phyloP scores from a whole-genome alignment of 2,329 filamentous ascomycete genomes.

The Calycina marina region DNA sequence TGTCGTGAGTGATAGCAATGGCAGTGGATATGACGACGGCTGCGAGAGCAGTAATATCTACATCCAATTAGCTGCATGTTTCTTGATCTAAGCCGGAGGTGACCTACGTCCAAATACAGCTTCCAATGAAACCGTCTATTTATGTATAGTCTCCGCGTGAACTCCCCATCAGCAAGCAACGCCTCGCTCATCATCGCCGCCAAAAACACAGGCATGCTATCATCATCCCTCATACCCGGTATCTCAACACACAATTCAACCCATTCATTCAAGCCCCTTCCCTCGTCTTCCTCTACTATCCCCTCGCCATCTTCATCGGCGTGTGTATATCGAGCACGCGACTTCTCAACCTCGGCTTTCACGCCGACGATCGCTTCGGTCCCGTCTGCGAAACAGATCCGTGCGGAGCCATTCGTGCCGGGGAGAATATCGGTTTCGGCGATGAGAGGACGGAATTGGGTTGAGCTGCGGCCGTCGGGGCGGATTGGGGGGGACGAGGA shows the following conservation, averaged over 20 bases:
- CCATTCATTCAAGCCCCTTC: conserved; percentile 48
- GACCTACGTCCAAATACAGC: conserved; percentile 77
- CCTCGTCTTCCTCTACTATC: conserved; percentile 18
- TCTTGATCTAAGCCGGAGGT: background rate
- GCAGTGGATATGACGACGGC: conserved; percentile 82
- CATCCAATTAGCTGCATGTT: conserved; percentile 3
- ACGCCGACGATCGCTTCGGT: conserved; percentile 92
- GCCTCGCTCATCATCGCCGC: conserved; percentile 81
- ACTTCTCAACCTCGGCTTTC: conserved; percentile 86
- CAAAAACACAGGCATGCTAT: conserved; percentile 75
- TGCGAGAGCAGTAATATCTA: conserved; percentile 89
- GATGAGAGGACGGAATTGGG: conserved; percentile 78
- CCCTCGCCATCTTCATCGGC: conserved; percentile 15
- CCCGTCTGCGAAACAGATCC: conserved; percentile 87
- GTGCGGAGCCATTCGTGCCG: conserved; percentile 78
- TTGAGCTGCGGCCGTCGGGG: conserved; percentile 67
- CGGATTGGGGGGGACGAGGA: conserved; percentile 70
- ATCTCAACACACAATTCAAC: conserved; percentile 86
- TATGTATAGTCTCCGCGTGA: conserved; percentile 64
- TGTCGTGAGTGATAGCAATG: conserved; percentile 80
- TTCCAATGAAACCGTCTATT: conserved; percentile 93
- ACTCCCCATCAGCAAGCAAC: conserved; percentile 56
- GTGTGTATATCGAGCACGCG: conserved; percentile 22
- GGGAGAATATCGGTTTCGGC: conserved; percentile 87
- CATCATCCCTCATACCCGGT: conserved; percentile 79